phyloP scores from a whole-genome alignment of 1,139 yeast species.

The Geotrichum australiense region DNA sequence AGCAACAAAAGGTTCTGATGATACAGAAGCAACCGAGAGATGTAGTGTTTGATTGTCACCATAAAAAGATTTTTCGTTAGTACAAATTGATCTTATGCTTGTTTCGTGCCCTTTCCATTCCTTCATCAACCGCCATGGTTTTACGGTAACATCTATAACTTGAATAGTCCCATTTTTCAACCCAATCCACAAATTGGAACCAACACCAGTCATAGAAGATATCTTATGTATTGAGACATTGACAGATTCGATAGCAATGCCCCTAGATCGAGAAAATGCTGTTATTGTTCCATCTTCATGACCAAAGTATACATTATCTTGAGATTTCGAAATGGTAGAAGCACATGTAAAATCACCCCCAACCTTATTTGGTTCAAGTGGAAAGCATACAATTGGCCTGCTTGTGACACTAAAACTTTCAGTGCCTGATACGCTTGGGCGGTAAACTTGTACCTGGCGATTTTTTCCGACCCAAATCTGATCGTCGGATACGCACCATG shows the following conservation, averaged over 20 bases:
- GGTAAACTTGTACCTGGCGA: conserved; percentile 32
- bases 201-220: conserved; percentile 31
- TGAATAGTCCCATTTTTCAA: conserved; percentile 36
- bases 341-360: conserved; percentile 34
- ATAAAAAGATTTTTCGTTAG: conserved; percentile 20
- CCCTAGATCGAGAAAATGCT: conserved; percentile 27
- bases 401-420: conserved; percentile 26
- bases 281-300: conserved; percentile 40
- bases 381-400: conserved; percentile 26
- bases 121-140: conserved; percentile 35
- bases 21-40: conserved; percentile 18
- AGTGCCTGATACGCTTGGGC: conserved; percentile 25
- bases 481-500: conserved; percentile 26
- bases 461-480: conserved; percentile 36
- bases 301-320: conserved; percentile 36
- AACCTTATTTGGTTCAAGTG: conserved; percentile 12
- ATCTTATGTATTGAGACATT: conserved; percentile 34
- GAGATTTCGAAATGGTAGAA: conserved; percentile 24
- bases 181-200: conserved; percentile 37
- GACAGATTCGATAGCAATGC: conserved; percentile 31
- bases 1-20: conserved; percentile 24
- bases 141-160: conserved; percentile 31
- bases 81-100: conserved; percentile 25
- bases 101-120: conserved; percentile 38
- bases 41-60: conserved; percentile 24